Conservation (phyloP, 257 asterid species). For the Solanum virginianum region DNA sequence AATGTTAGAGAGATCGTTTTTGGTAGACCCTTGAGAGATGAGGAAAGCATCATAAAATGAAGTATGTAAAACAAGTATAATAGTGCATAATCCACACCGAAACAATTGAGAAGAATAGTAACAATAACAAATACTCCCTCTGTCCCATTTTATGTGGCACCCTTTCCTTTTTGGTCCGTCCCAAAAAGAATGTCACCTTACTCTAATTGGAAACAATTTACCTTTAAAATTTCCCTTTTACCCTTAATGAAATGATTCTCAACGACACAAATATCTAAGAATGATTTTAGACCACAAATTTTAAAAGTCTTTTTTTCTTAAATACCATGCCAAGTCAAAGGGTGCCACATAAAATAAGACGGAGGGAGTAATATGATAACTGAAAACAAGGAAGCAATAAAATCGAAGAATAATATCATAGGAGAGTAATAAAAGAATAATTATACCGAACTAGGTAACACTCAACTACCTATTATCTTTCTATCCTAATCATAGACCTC, state of each 20-base stretch:
- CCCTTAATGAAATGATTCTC: too few relatives aligned
- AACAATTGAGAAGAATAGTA: background rate
- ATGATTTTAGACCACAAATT: too few relatives aligned
- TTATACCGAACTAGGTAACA: background rate
- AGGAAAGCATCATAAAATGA: background rate
- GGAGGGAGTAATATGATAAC: background rate
- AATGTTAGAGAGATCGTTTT: background rate
- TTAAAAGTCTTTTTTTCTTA: too few relatives aligned
- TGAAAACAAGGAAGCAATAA: background rate
- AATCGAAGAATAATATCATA: background rate
- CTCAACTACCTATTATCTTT: background rate
- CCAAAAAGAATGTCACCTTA: too few relatives aligned
- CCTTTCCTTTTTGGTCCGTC: too few relatives aligned
- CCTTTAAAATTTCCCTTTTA: too few relatives aligned
- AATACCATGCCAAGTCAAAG: too few relatives aligned
- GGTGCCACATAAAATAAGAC: too few relatives aligned
- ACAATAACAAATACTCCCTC: background rate
- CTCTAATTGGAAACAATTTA: too few relatives aligned
- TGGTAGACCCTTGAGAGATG: background rate
- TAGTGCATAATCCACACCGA: background rate
- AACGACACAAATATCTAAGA: too few relatives aligned
- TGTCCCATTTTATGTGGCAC: too few relatives aligned
- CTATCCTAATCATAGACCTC: background rate
- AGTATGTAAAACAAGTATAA: background rate
- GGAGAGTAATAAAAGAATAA: background rate